Base-by-base conservation (phyloP, 1,284 basidiomycete species). In the Papiliotrema nemorosa region DNA sequence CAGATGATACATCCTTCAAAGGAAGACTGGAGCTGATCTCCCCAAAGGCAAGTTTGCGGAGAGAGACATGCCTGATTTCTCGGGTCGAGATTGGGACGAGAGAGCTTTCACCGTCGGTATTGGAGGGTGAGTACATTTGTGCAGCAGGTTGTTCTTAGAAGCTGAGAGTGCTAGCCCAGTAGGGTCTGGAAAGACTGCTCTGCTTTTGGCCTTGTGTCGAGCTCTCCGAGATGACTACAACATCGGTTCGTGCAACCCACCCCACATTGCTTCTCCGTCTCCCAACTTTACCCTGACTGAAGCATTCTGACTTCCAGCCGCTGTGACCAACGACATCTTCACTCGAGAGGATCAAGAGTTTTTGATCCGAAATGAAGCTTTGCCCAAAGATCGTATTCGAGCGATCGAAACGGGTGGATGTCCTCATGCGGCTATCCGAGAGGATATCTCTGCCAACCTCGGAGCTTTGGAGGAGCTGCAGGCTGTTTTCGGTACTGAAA, bases 281-380 rank as follows among this genome's bases (percentile, higher is more conserved):
- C 36, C 7, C 36, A 38, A 7, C 36, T 38, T 10, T 21, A 16
- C 16, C 31, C n/a, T n/a, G n/a, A n/a, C n/a, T n/a, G n/a, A n/a
- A n/a, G n/a, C n/a, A n/a, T n/a, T 33, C 47, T 48, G 22, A 48
- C 14, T 7, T 36, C 14, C 6, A 94, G 90, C 88, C 27, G 90
- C 90, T 2, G 88, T 93, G 16, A 96, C 92, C 9, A 97, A 97
- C 74, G 92, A 97, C 74, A 97, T 97, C 67, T 96, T 97, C 76
- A 98, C 94, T 35, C 82, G 86, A 34, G 94, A 98, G 74, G 94
- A 98, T 70, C 92, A 96, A 72, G 93, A 98, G 70, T 98, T 98
- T 74, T 78, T 98, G 33, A 94, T 97, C 67, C 85, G 84, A 60
- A 90, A 97, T 76, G 81, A 87, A 49, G 94, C 94, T 0, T 82